These are phyloP conservation scores for Pisolithus tinctorius DNA, from an alignment of 768 basidiomycete species.

Conservation along the genomic window DNA sequence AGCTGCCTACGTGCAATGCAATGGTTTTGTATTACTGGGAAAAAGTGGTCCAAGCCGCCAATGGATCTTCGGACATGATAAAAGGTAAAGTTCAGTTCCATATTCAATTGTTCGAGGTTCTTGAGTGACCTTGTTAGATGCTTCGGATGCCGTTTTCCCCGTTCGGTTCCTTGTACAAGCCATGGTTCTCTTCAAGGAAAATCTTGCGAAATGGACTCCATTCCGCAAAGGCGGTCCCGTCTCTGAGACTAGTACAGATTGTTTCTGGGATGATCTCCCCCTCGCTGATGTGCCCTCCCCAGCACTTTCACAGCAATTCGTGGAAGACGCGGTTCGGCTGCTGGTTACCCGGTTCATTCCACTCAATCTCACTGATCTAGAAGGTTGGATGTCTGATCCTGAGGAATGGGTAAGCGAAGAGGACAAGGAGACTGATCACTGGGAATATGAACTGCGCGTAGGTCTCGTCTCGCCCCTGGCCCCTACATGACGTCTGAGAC, in stretches of 20 bases:
- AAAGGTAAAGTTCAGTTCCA: constrained; percentile 37
- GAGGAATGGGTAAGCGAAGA: constrained; percentile 94
- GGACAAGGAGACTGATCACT: constrained; percentile 84
- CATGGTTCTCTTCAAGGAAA: constrained; percentile 82
- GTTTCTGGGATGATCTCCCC: neutral
- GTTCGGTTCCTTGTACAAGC: constrained; percentile 76
- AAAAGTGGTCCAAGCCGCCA: constrained; percentile 67
- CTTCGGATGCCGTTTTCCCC: constrained; percentile 60
- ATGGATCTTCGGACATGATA: constrained; percentile 43
- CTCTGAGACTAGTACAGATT: constrained; percentile 50
- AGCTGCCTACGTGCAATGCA: constrained; percentile 55
- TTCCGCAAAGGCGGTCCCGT: constrained; percentile 50
- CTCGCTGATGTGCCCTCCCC: constrained; percentile 9
- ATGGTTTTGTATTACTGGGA: constrained; percentile 78
- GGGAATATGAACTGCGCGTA: constrained; percentile 91
- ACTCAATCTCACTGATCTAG: constrained; percentile 72
- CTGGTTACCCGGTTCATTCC: constrained; percentile 84
- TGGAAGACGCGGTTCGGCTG: constrained; percentile 65
- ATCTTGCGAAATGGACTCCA: constrained; percentile 70
- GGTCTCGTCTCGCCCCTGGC: constrained; percentile 17
- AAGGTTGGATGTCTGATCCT: constrained; percentile 80
- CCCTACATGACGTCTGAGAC: neutral
- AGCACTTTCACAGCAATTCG: constrained; percentile 65
- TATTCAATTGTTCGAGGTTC: neutral
- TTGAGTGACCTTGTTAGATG: constrained; percentile 38